A percentile compares a stretch with the other conserved stretches of the same genome.
phyloP scores from a whole-genome alignment of 2,329 filamentous ascomycete species.

The Fusarium albidum region DNA sequence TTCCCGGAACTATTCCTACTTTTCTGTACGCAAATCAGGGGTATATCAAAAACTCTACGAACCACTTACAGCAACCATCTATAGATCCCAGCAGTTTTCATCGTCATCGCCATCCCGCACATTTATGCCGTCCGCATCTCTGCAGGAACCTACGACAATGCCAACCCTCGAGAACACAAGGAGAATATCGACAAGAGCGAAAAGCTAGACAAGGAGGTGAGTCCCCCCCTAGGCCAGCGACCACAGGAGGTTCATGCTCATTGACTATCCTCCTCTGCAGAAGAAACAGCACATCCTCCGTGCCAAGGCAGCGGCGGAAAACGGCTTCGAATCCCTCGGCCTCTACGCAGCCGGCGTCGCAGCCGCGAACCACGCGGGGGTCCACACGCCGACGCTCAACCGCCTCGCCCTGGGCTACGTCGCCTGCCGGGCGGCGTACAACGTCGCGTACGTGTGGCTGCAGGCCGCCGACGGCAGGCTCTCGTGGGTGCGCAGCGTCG shows the following conservation, averaged over 20 bases:
- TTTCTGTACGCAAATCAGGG: conserved; percentile 33
- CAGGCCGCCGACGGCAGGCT: conserved; percentile 51
- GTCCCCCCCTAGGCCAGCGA: no score
- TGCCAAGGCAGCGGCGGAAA: conserved; percentile 57
- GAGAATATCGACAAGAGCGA: conserved; percentile 44
- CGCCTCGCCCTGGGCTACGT: conserved; percentile 50
- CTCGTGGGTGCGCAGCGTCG: conserved; percentile 47
- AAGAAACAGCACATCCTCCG: conserved; percentile 63
- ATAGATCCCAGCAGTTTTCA: conserved; percentile 54
- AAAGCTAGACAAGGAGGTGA: conserved; percentile 42
- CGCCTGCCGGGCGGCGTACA: conserved; percentile 49
- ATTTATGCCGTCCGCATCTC: conserved; percentile 42
- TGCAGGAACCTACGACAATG: conserved; percentile 47
- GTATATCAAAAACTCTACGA: no score
- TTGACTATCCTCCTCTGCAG: no score
- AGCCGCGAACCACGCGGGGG: conserved; percentile 55
- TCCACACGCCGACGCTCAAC: conserved; percentile 51
- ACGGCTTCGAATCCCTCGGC: conserved; percentile 55
- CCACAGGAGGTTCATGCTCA: no score
- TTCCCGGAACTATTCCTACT: conserved; percentile 48
- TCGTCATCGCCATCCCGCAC: conserved; percentile 47
- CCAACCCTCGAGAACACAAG: conserved; percentile 48
- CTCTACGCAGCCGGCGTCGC: conserved; percentile 53
- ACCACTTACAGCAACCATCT: not conserved
- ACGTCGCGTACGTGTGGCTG: conserved; percentile 53